Percentiles rank a stretch among this genome's conserved stretches.
Conservation (phyloP, 2,329 filamentous ascomycete genomes). For the Capronia americana region DNA sequence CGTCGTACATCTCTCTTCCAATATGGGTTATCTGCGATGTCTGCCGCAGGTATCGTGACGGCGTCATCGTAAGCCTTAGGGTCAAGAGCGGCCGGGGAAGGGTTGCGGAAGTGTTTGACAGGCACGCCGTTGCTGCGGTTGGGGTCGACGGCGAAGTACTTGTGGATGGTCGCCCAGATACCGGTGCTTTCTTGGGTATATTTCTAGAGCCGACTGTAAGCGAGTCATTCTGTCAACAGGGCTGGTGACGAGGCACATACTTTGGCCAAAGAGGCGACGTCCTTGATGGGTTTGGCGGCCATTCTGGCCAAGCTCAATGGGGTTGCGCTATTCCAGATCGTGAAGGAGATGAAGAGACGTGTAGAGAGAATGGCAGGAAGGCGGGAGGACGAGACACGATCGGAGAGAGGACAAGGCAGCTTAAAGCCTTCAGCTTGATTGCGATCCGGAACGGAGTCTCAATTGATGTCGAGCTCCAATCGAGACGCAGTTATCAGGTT, state of each 20-base stretch:
- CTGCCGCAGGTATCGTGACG: conserved; percentile 80
- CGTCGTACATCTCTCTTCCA: conserved; percentile 93
- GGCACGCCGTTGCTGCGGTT: conserved; percentile 90
- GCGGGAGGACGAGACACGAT: not conserved
- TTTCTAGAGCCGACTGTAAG: conserved; percentile 67
- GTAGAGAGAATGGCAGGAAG: conserved; percentile 4
- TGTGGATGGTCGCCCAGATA: conserved; percentile 84
- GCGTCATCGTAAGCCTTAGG: conserved; percentile 79
- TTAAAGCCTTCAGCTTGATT: not conserved
- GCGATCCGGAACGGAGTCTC: not conserved
- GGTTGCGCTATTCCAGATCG: not conserved
- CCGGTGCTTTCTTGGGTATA: conserved; percentile 91
- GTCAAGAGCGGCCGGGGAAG: conserved; percentile 75
- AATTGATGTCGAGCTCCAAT: conserved; percentile 6
- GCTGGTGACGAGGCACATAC: conserved; percentile 11
- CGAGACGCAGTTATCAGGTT: conserved; percentile 7
- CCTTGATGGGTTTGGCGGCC: conserved; percentile 35
- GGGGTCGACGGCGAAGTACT: conserved; percentile 78
- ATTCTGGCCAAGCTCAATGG: conserved; percentile 27
- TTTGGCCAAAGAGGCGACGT: conserved; percentile 34
- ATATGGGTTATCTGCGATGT: conserved; percentile 90
- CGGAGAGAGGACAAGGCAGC: not conserved
- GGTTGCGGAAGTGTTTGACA: conserved; percentile 91
- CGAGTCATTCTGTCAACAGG: not conserved
- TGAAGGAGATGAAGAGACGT: not conserved